These are phyloP conservation scores for Patellifolia procumbens DNA, from an alignment of 179 eudicot genomes.

Conservation along the genomic window DNA sequence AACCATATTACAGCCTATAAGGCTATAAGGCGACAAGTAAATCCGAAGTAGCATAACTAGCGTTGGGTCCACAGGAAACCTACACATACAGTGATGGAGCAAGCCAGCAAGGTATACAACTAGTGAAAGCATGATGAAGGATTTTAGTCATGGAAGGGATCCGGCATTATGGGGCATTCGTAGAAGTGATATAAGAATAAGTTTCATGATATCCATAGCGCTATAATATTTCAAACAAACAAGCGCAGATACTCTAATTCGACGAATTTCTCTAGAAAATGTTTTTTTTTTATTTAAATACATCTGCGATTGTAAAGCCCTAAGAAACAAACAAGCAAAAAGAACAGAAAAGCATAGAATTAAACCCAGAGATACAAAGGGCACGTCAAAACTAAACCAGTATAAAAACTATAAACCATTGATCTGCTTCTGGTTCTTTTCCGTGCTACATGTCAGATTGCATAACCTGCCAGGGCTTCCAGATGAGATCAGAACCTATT, in stretches of 20 bases:
- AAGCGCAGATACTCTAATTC: neutral
- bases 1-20: neutral
- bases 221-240: neutral
- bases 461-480: no score
- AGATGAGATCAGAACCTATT: no score
- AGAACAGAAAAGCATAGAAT: neutral
- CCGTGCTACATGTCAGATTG: no score
- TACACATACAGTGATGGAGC: neutral
- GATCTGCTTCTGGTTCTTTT: no score
- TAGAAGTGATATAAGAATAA: neutral
- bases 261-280: neutral
- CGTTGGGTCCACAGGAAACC: neutral
- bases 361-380: neutral
- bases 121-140: neutral
- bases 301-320: neutral
- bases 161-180: neutral
- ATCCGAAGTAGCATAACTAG: neutral
- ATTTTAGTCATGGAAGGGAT: neutral
- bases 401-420: no score
- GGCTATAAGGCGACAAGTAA: neutral
- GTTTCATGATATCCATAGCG: neutral
- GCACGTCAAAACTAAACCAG: neutral
- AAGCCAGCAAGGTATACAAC: no score
- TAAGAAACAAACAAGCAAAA: neutral
- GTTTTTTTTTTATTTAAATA: neutral